Conservation (phyloP, 2,329 filamentous ascomycete species). For the Fusarium dlaminii region DNA sequence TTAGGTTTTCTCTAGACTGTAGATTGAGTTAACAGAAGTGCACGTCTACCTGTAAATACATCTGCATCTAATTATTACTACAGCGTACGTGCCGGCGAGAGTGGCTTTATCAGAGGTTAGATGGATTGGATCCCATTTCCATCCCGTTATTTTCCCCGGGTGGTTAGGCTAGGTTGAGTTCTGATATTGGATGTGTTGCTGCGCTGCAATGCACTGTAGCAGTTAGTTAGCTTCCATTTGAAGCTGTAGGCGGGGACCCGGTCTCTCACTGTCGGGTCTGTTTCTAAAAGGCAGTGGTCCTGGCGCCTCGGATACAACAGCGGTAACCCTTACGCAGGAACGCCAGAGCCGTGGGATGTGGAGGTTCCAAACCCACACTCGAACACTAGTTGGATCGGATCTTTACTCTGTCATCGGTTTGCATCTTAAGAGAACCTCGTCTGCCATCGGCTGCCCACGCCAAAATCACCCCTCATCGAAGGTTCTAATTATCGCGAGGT, state of each 20-base stretch:
- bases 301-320: constrained; percentile 34
- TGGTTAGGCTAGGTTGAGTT: neutral
- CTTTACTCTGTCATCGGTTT: constrained; percentile 41
- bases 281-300: constrained; percentile 20
- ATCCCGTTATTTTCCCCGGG: constrained; percentile 18
- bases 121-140: constrained; percentile 14
- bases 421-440: constrained; percentile 18
- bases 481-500: constrained; percentile 18
- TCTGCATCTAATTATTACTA: neutral
- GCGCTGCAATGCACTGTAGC: neutral
- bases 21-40: constrained; percentile 1
- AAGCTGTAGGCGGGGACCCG: neutral
- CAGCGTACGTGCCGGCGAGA: neutral
- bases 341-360: constrained; percentile 40
- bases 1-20: constrained; percentile 4
- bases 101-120: constrained; percentile 17
- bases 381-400: constrained; percentile 41
- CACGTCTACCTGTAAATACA: neutral
- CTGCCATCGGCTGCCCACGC: constrained; percentile 34
- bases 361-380: constrained; percentile 35
- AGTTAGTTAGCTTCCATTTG: neutral
- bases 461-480: constrained; percentile 34
- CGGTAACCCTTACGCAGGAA: constrained; percentile 46
- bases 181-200: neutral
- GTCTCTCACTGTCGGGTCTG: neutral